Conservation (phyloP, 495 filamentous ascomycete species). For the Xylaria grammica region DNA sequence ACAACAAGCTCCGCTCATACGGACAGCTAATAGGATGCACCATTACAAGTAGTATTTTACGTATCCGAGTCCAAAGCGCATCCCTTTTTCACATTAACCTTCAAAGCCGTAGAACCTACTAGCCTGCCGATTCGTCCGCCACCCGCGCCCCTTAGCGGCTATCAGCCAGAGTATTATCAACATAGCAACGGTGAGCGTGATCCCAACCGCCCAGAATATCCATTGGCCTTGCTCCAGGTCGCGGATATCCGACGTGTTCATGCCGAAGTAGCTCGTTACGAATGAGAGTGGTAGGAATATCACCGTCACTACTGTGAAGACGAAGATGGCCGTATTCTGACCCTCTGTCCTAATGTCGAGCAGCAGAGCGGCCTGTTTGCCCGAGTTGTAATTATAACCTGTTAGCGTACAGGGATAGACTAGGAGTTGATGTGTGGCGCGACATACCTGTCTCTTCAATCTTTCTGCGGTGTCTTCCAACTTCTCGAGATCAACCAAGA, state of each 20-base stretch:
- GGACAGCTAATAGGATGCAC: too few relatives aligned
- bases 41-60: too few relatives aligned
- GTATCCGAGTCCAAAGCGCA: too few relatives aligned
- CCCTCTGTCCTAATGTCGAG: conserved; percentile 42
- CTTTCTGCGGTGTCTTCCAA: neutral
- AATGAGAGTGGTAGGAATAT: conserved; percentile 66
- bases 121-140: neutral
- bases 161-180: conserved; percentile 22
- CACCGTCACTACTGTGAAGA: conserved; percentile 66
- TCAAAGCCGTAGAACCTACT: neutral
- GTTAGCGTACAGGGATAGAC: neutral
- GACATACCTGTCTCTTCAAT: neutral
- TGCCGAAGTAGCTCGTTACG: conserved; percentile 65
- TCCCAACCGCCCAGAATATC: conserved; percentile 52
- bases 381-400: neutral
- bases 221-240: conserved; percentile 49
- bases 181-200: conserved; percentile 47
- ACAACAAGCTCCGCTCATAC: too few relatives aligned
- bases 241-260: conserved; percentile 59
- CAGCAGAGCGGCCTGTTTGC: neutral
- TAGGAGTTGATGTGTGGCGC: too few relatives aligned
- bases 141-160: neutral
- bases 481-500: neutral
- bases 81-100: neutral
- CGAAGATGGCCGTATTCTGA: conserved; percentile 54